These are phyloP conservation scores for Aureobasidium uvarum DNA, from an alignment of 2,329 filamentous ascomycete species.

Conservation along the genomic window DNA sequence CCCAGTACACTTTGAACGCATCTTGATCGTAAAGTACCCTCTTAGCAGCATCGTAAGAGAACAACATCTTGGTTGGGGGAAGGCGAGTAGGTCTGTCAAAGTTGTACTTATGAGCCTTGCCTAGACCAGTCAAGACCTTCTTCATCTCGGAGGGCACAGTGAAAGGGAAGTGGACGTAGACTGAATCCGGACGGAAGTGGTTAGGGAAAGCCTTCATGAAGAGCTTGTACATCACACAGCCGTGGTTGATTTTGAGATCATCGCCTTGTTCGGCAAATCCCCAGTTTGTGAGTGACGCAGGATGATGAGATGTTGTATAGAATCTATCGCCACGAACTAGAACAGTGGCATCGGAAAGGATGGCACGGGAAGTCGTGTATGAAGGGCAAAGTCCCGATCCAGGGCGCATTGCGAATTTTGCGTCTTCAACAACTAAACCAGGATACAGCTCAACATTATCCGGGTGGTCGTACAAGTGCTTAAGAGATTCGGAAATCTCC, in stretches of 20 bases:
- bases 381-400: constrained; percentile 55
- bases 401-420: constrained; percentile 52
- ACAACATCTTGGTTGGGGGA: constrained; percentile 44
- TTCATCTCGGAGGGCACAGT: constrained; percentile 50
- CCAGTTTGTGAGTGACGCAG: constrained; percentile 42
- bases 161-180: constrained; percentile 53
- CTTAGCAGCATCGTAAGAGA: constrained; percentile 47
- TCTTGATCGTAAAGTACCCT: constrained; percentile 46
- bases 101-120: constrained; percentile 45
- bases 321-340: constrained; percentile 61
- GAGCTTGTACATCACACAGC: constrained; percentile 54
- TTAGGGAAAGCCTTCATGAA: constrained; percentile 52
- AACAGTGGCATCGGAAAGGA: constrained; percentile 60
- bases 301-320: constrained; percentile 49
- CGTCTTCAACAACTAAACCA: constrained; percentile 62
- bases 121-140: constrained; percentile 44
- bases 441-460: constrained; percentile 70
- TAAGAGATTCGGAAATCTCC: constrained; percentile 56
- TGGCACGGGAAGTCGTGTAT: constrained; percentile 56
- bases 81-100: constrained; percentile 35
- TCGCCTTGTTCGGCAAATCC: constrained; percentile 50
- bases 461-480: constrained; percentile 61
- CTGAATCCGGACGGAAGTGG: constrained; percentile 49
- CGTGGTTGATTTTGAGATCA: constrained; percentile 48
- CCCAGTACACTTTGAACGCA: constrained; percentile 50